A percentile compares a stretch with the other conserved stretches of the same genome.
These are phyloP conservation scores for Bryoerythrophyllum caledonicum DNA, from an alignment of 225 moss, liverwort and hornwort genomes.

Conservation along the genomic window DNA sequence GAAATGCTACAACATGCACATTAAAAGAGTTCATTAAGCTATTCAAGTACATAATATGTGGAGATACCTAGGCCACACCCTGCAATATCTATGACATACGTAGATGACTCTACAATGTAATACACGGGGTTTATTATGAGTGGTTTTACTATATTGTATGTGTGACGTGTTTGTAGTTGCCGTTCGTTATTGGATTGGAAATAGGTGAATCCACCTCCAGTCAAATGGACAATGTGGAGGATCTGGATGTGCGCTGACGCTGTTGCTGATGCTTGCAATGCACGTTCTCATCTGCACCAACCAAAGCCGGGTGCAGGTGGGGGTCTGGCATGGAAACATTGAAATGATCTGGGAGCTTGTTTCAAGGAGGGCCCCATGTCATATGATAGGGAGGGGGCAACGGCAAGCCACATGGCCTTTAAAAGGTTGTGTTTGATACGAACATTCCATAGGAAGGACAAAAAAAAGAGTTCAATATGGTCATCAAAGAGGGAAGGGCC, in stretches of 20 bases:
- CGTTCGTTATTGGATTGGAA: too few relatives aligned
- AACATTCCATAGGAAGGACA: slow-evolving; percentile 8
- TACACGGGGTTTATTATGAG: too few relatives aligned
- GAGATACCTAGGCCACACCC: too few relatives aligned
- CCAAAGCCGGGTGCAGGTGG: slow-evolving; percentile 11
- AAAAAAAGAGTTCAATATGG: not conserved
- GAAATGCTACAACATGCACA: too few relatives aligned
- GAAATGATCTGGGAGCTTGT: slow-evolving; percentile 27
- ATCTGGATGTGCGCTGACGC: slow-evolving; percentile 18
- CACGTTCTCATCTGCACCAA: slow-evolving; percentile 19
- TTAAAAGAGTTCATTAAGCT: too few relatives aligned
- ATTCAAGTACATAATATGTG: too few relatives aligned
- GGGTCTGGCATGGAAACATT: slow-evolving; percentile 5
- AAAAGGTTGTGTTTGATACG: not conserved
- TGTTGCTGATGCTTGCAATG: not conserved
- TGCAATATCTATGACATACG: too few relatives aligned
- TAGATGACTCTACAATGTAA: too few relatives aligned
- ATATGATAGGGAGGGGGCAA: not conserved
- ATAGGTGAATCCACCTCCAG: too few relatives aligned
- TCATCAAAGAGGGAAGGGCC: not conserved
- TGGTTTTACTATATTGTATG: too few relatives aligned
- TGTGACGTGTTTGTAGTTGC: too few relatives aligned
- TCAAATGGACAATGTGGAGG: not conserved
- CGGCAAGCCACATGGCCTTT: slow-evolving; percentile 4
- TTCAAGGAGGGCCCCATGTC: slow-evolving; percentile 3